These are phyloP conservation scores for Ceratocystis diversiconidia DNA, from an alignment of 2,329 filamentous ascomycete genomes.

Conservation along the genomic window DNA sequence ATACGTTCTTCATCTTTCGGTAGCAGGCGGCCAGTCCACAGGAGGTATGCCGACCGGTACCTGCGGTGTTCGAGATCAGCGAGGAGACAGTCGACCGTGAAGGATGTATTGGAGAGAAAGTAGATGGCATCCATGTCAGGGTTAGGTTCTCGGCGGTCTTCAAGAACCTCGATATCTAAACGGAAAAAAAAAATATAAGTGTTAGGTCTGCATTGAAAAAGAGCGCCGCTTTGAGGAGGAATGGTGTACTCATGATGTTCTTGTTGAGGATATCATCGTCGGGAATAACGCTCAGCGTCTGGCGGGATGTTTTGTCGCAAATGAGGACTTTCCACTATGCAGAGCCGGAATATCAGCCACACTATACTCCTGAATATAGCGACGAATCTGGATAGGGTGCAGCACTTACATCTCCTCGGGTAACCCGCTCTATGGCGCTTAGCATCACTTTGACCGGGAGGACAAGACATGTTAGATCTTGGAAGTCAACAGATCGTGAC, in stretches of 20 bases:
- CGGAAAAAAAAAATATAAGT: conserved; percentile 3
- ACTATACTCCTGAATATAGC: no score
- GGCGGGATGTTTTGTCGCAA: conserved; percentile 69
- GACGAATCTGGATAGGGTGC: not conserved
- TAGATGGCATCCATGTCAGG: conserved; percentile 91
- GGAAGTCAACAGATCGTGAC: not conserved
- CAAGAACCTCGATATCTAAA: conserved; percentile 84
- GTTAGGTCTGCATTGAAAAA: conserved; percentile 15
- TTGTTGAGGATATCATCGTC: conserved; percentile 95
- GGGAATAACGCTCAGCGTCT: conserved; percentile 77
- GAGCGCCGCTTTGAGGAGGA: not conserved
- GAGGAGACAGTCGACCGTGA: conserved; percentile 86
- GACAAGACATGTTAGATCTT: conserved; percentile 24
- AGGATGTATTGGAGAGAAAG: conserved; percentile 68
- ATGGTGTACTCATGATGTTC: conserved; percentile 73
- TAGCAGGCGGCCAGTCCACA: conserved; percentile 72
- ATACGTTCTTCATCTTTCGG: conserved; percentile 57
- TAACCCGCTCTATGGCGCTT: conserved; percentile 60
- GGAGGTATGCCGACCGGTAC: conserved; percentile 64
- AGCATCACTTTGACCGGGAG: conserved; percentile 41
- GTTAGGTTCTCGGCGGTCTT: conserved; percentile 69
- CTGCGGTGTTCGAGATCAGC: conserved; percentile 77
- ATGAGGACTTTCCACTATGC: conserved; percentile 90
- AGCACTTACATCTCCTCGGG: conserved; percentile 58
- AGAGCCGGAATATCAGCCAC: not conserved